Conservation (phyloP, 2,329 filamentous ascomycete genomes). For the Herpotrichia juniperi region DNA sequence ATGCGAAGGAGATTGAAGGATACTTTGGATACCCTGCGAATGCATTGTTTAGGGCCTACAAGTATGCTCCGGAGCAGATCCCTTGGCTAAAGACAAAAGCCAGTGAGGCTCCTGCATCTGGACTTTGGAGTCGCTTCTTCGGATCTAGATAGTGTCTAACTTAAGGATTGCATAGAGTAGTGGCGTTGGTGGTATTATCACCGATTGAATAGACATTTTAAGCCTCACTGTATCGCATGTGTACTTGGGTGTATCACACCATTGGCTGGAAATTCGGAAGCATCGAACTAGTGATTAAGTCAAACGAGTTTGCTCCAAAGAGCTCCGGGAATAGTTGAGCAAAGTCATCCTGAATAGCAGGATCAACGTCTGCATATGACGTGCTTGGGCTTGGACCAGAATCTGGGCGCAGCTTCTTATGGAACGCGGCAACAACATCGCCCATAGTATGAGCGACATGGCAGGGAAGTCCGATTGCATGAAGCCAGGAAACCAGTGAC, state of each 20-base stretch:
- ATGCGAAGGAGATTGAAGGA: constrained; percentile 43
- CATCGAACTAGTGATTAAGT: constrained; percentile 16
- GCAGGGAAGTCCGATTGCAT: constrained; percentile 49
- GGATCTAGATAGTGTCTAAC: constrained; percentile 13
- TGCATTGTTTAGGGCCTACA: constrained; percentile 54
- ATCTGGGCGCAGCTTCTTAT: constrained; percentile 44
- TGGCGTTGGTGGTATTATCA: too few species aligned
- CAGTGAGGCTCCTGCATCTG: not conserved
- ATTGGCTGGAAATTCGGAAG: constrained; percentile 18
- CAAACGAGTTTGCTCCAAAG: constrained; percentile 18
- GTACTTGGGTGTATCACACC: too few species aligned
- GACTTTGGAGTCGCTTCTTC: not conserved
- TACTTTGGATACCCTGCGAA: constrained; percentile 51
- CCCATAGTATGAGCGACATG: constrained; percentile 51
- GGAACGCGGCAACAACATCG: constrained; percentile 44
- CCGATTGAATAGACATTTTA: too few species aligned
- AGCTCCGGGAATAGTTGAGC: constrained; percentile 25
- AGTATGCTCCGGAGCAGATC: constrained; percentile 49
- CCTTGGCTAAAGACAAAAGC: constrained; percentile 39
- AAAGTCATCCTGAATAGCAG: constrained; percentile 25
- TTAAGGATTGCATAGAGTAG: too few species aligned
- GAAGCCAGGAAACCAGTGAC: constrained; percentile 48
- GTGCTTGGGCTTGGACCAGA: constrained; percentile 19
- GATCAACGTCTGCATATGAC: constrained; percentile 21
- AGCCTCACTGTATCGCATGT: too few species aligned